A percentile compares a stretch with the other conserved stretches of the same genome.
These are phyloP conservation scores for Phytophthora tentaculata DNA, from an alignment of 352 stramenopile species.

Conservation along the genomic window DNA sequence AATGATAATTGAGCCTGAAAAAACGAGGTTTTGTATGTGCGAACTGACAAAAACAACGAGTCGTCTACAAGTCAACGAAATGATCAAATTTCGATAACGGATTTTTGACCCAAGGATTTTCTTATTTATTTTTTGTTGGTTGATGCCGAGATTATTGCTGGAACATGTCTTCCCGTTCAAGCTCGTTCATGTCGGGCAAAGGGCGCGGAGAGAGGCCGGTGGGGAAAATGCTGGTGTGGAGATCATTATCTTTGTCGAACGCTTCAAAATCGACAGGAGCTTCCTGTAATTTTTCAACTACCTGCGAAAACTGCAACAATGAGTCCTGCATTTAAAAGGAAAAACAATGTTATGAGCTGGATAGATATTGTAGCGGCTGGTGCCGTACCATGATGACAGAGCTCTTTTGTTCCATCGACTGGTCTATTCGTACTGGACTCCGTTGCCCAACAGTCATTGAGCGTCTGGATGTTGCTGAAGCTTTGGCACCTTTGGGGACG, in stretches of 20 bases:
- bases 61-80: slow-evolving; percentile 9
- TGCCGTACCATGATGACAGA: slow-evolving; percentile 60
- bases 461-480: slow-evolving; percentile 18
- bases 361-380: neutral
- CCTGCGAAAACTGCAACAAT: slow-evolving; percentile 61
- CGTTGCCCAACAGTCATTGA: slow-evolving; percentile 25
- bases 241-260: slow-evolving; percentile 29
- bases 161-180: slow-evolving; percentile 3
- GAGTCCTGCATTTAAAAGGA: slow-evolving; percentile 45
- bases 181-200: neutral
- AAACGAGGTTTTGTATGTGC: slow-evolving; percentile 7
- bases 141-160: slow-evolving; percentile 1
- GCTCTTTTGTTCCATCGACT: slow-evolving; percentile 59
- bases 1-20: slow-evolving; percentile 1
- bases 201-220: slow-evolving; percentile 15
- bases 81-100: slow-evolving; percentile 1
- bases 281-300: slow-evolving; percentile 63
- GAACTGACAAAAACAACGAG: slow-evolving; percentile 15
- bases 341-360: neutral
- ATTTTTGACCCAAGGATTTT: slow-evolving; percentile 8
- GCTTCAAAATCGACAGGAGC: slow-evolving; percentile 56
- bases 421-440: slow-evolving; percentile 46
- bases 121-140: neutral
- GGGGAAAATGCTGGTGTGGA: slow-evolving; percentile 19
- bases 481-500: slow-evolving; percentile 14